These are phyloP conservation scores for Coriolopsis trogii DNA, from an alignment of 1,284 basidiomycete genomes.

Conservation along the genomic window DNA sequence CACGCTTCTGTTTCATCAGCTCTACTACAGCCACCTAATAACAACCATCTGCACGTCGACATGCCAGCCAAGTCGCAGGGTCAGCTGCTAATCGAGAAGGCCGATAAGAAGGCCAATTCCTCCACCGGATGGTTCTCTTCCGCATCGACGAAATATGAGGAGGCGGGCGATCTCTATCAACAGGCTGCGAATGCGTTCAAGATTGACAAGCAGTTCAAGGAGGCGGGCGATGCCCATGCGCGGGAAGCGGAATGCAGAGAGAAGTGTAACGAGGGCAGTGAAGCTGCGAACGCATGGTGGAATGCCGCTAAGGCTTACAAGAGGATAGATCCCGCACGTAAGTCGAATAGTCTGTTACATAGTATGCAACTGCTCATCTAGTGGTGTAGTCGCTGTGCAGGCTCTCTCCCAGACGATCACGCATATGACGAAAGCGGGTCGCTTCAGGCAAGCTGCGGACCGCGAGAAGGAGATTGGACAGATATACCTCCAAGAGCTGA, in stretches of 20 bases:
- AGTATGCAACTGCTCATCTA: background rate
- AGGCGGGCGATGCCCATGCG: conserved; percentile 87
- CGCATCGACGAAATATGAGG: conserved; percentile 82
- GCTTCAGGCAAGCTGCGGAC: conserved; percentile 97
- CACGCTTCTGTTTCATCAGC: background rate
- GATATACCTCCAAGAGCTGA: conserved; percentile 82
- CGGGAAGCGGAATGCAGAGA: conserved; percentile 92
- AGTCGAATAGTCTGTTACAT: conserved; percentile 30
- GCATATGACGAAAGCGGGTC: conserved; percentile 82
- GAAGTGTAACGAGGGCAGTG: conserved; percentile 83
- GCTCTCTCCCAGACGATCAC: conserved; percentile 88
- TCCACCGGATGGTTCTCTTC: conserved; percentile 89
- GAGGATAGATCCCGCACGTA: conserved; percentile 82
- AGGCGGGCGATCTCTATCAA: conserved; percentile 93
- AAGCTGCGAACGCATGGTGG: conserved; percentile 97
- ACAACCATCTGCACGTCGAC: background rate
- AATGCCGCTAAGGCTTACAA: conserved; percentile 96
- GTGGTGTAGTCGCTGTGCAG: conserved; percentile 80
- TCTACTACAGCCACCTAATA: background rate
- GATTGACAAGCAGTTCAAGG: conserved; percentile 89
- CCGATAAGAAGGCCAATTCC: conserved; percentile 89
- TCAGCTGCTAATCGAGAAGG: conserved; percentile 77
- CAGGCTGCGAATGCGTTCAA: conserved; percentile 97
- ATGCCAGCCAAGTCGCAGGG: conserved; percentile 62
- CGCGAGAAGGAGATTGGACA: conserved; percentile 96